A percentile compares a stretch with the other conserved stretches of the same genome.
Conservation (phyloP, 352 stramenopile species). For the Pythium periplocum region DNA sequence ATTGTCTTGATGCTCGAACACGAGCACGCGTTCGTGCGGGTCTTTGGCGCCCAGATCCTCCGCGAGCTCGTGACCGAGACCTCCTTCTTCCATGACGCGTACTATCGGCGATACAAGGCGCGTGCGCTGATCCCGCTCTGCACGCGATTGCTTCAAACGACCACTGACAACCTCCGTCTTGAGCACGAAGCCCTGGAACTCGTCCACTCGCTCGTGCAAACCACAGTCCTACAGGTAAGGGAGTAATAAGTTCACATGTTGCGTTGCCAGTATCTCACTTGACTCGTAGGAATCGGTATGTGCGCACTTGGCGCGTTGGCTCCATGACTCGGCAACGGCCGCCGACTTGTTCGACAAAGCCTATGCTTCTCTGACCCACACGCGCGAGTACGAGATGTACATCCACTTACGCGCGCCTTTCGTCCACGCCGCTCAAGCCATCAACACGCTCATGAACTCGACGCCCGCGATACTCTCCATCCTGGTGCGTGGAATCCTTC, state of each 20-base stretch:
- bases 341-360: slow-evolving; percentile 35
- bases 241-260: neutral
- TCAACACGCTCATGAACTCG: slow-evolving; percentile 49
- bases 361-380: slow-evolving; percentile 28
- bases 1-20: slow-evolving; percentile 45
- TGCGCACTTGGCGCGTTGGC: slow-evolving; percentile 23
- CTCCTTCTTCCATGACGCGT: slow-evolving; percentile 46
- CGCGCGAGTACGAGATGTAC: slow-evolving; percentile 50
- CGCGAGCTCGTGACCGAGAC: slow-evolving; percentile 40
- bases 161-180: slow-evolving; percentile 20
- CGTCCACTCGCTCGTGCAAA: slow-evolving; percentile 40
- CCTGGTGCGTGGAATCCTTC: slow-evolving; percentile 21
- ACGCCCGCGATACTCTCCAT: slow-evolving; percentile 29
- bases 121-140: slow-evolving; percentile 30
- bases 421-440: slow-evolving; percentile 33
- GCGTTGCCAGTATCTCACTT: neutral
- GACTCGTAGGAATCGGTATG: slow-evolving; percentile 30
- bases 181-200: slow-evolving; percentile 63
- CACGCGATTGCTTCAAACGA: slow-evolving; percentile 28
- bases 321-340: slow-evolving; percentile 31
- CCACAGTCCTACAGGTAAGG: slow-evolving; percentile 26
- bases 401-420: slow-evolving; percentile 47
- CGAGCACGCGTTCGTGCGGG: slow-evolving; percentile 20
- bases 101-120: slow-evolving; percentile 31
- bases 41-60: slow-evolving; percentile 59